Evolutionary conservation across 2,329 filamentous ascomycete genomes (phyloP).

Genomic region (Alternaria metachromatica): DNA sequence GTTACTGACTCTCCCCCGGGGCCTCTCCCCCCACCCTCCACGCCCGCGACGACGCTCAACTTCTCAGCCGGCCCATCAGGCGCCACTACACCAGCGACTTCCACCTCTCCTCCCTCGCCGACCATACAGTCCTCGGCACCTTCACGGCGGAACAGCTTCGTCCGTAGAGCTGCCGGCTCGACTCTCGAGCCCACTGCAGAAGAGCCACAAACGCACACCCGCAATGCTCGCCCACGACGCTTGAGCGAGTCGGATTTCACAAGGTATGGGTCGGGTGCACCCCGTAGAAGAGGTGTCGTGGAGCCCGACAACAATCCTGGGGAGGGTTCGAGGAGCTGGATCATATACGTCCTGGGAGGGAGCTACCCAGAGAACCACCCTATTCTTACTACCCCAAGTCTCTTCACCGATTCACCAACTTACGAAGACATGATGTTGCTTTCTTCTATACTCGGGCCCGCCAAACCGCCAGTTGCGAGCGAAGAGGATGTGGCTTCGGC

Average conservation of each 20-base stretch:
- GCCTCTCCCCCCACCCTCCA: slow-evolving; percentile 68
- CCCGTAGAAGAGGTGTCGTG: slow-evolving; percentile 69
- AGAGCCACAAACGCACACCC: slow-evolving; percentile 47
- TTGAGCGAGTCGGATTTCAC: slow-evolving; percentile 67
- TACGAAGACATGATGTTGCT: slow-evolving; percentile 77
- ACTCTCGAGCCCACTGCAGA: slow-evolving; percentile 54
- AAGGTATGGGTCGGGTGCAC: slow-evolving; percentile 67
- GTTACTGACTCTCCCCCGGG: slow-evolving; percentile 64
- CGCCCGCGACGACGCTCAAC: slow-evolving; percentile 64
- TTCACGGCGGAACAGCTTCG: slow-evolving; percentile 51
- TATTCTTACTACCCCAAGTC: slow-evolving; percentile 71
- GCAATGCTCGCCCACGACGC: slow-evolving; percentile 59
- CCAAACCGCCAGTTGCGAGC: slow-evolving; percentile 71
- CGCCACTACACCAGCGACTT: slow-evolving; percentile 50
- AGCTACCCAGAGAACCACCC: slow-evolving; percentile 74
- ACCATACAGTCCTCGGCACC: slow-evolving; percentile 41
- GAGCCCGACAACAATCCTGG: slow-evolving; percentile 63
- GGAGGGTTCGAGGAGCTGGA: slow-evolving; percentile 68
- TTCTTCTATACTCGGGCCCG: slow-evolving; percentile 70
- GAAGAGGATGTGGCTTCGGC: slow-evolving; percentile 69
- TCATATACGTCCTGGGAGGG: slow-evolving; percentile 74
- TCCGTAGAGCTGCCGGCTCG: slow-evolving; percentile 47
- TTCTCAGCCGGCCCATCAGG: slow-evolving; percentile 63
- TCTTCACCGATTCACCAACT: slow-evolving; percentile 74
- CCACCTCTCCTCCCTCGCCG: slow-evolving; percentile 45